Evolutionary conservation across 768 basidiomycete genomes (phyloP).

Genomic region (Suillus tomentosus): DNA sequence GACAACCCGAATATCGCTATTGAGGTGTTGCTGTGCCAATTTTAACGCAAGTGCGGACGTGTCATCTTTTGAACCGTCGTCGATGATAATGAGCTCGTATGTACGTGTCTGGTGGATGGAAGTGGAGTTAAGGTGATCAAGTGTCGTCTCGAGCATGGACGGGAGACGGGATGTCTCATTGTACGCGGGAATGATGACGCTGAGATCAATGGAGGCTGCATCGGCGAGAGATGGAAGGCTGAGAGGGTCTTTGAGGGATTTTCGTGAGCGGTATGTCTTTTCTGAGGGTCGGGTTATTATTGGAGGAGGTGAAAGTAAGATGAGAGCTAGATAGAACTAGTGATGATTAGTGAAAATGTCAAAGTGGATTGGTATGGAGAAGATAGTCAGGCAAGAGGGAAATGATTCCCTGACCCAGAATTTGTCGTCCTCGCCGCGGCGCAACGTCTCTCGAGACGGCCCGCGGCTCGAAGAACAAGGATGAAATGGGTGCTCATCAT

Average conservation of each 20-base stretch:
- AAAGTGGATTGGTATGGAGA: conserved; percentile 11
- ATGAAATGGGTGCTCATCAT: conserved; percentile 76
- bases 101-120: conserved; percentile 45
- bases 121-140: conserved; percentile 59
- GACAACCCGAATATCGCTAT: conserved; percentile 73
- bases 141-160: conserved; percentile 75
- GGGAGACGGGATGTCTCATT: conserved; percentile 88
- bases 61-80: conserved; percentile 84
- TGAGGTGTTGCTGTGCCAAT: conserved; percentile 57
- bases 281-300: conserved; percentile 68
- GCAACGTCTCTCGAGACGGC: conserved; percentile 48
- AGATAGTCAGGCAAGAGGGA: conserved; percentile 41
- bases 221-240: conserved; percentile 60
- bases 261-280: conserved; percentile 61
- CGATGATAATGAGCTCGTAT: conserved; percentile 84
- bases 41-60: conserved; percentile 67
- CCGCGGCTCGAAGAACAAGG: conserved; percentile 91
- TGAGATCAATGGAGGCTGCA: conserved; percentile 64
- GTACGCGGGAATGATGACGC: conserved; percentile 88
- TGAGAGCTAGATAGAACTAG: conserved; percentile 69
- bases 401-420: conserved; percentile 46
- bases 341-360: conserved; percentile 18
- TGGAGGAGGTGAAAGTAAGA: conserved; percentile 73
- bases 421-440: conserved; percentile 67
- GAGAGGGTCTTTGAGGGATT: conserved; percentile 53